Evolutionary conservation across 73 alveolate species (phyloP), one percentile per base, ranked within the genome.

Genomic region (Paramecium caudatum): DNA sequence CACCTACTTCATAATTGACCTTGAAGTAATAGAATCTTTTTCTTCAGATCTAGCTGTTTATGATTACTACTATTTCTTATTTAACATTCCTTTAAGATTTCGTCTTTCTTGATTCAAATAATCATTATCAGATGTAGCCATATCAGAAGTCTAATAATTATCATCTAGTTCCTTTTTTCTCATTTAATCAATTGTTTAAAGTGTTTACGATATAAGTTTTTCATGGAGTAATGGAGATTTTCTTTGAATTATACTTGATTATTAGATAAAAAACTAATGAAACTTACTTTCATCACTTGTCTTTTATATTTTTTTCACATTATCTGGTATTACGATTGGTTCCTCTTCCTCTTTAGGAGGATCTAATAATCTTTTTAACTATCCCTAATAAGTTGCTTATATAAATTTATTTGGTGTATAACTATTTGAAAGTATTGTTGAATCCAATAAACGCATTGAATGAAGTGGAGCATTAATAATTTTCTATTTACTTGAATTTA

Each of bases 201-300:
- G 17, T 1, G 83, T 65, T 65, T 65, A 33, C 4, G 47, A 30
- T 36, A 65, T 33, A 13, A 65, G 49, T 65, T 65, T 65, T 65
- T 65, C 83, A 65, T 65, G 83, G 4, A 65, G 15, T 10, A 65
- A 16, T 27, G 83, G 83, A 10, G 47, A 33, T 65, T 65, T 33
- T 25, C 49, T 36, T 65, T 65, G 15, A 27, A 65, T 65, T 3
- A 33, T 65, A 10, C 49, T 65, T 0, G 83, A 65, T 65, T 65
- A 23, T 16, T 33, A 16, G 16, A 65, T 36, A 33, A 65, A 36
- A 32, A 3, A 65, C 17, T 65, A 13, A 32, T 65, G 83, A 4
- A 33, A 65, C 39, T 65, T 65, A 13, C 50, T 65, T 65, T 65
- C 83, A 65, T 65, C 83, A 33, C 50, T 36, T 17, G 83, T 65